Evolutionary conservation across 1,284 basidiomycete genomes (phyloP).

Genomic region (Microbotryomycetes sp.): DNA sequence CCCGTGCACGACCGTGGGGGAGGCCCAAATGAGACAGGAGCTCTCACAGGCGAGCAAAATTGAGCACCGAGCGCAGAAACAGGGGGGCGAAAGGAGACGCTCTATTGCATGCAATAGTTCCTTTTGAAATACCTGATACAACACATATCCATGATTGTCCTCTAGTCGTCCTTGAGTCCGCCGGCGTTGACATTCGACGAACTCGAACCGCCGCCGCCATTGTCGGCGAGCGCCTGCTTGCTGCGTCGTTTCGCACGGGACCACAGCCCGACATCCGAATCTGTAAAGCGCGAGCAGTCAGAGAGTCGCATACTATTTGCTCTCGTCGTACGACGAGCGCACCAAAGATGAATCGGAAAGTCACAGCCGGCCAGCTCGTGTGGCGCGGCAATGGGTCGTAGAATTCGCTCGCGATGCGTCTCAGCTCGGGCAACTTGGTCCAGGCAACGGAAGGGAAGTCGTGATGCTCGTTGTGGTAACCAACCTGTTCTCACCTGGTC

Average conservation of each 20-base stretch:
- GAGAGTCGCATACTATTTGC: background rate
- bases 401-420: slow-evolving; percentile 78
- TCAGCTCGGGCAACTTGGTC: slow-evolving; percentile 83
- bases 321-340: background rate
- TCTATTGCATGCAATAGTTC: too few relatives aligned
- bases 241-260: slow-evolving; percentile 16
- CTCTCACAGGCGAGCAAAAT: too few relatives aligned
- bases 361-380: slow-evolving; percentile 89
- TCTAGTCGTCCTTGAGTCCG: slow-evolving; percentile 29
- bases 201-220: slow-evolving; percentile 18
- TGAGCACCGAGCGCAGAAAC: too few relatives aligned
- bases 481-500: slow-evolving; percentile 53
- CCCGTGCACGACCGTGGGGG: too few relatives aligned
- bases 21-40: too few relatives aligned
- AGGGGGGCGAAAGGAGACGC: too few relatives aligned
- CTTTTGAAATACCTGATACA: too few relatives aligned
- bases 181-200: slow-evolving; percentile 6
- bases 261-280: slow-evolving; percentile 25
- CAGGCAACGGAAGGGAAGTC: slow-evolving; percentile 92
- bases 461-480: slow-evolving; percentile 98
- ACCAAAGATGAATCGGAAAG: slow-evolving; percentile 81
- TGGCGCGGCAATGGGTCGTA: slow-evolving; percentile 84
- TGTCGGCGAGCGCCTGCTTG: background rate
- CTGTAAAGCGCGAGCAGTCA: background rate
- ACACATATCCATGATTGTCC: too few relatives aligned